A percentile compares a stretch with the other conserved stretches of the same genome.
These are phyloP conservation scores for Pseudocercospora ulei DNA, from an alignment of 2,329 filamentous ascomycete species.

Conservation along the genomic window DNA sequence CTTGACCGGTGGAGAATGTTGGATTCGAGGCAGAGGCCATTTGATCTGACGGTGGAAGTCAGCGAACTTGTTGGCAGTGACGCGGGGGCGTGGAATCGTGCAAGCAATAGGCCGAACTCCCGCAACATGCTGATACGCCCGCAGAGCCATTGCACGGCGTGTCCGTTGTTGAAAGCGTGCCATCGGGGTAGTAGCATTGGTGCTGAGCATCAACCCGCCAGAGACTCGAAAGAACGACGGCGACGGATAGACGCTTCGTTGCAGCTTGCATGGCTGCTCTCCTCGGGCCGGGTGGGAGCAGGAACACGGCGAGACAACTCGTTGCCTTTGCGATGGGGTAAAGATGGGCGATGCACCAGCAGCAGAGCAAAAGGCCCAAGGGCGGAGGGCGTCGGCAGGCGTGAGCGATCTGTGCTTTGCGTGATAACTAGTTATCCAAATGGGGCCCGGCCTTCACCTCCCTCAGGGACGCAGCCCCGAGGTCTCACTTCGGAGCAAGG, in stretches of 20 bases:
- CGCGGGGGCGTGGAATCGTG: background rate
- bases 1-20: conserved; percentile 16
- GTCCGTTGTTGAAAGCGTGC: conserved; percentile 12
- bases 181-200: conserved; percentile 21
- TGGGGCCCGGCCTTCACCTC: no score
- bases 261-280: conserved; percentile 8
- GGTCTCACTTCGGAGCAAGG: no score
- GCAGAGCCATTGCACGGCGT: conserved; percentile 17
- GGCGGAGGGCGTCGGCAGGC: no score
- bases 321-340: no score
- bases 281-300: no score
- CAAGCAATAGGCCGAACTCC: conserved; percentile 17
- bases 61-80: background rate
- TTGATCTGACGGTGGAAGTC: conserved; percentile 1
- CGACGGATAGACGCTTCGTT: background rate
- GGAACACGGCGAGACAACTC: no score
- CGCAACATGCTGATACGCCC: conserved; percentile 17
- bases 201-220: conserved; percentile 3
- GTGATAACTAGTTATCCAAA: no score
- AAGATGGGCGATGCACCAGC: no score
- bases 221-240: conserved; percentile 1
- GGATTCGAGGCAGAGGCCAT: conserved; percentile 18
- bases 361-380: no score
- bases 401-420: no score
- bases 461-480: no score